A percentile compares a stretch with the other conserved stretches of the same genome.
phyloP scores from a whole-genome alignment of 2,329 filamentous ascomycete genomes.

The Mycosphaerella arachidis region DNA sequence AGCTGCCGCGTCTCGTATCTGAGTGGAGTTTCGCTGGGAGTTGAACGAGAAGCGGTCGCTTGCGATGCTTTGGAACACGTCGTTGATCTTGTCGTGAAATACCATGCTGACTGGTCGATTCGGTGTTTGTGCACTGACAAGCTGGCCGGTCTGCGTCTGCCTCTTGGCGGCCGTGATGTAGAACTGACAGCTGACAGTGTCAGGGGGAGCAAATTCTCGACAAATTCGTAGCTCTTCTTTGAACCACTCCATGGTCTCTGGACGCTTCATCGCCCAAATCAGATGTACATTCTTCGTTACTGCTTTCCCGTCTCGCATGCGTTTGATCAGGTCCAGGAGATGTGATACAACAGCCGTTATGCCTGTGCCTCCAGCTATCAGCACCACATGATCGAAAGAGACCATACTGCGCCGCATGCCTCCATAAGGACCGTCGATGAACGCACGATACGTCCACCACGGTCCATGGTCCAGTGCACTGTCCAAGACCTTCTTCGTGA shows the following conservation, averaged over 20 bases:
- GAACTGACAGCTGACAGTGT: constrained; percentile 89
- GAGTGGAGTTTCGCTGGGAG: constrained; percentile 53
- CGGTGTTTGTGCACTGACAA: constrained; percentile 50
- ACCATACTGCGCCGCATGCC: constrained; percentile 87
- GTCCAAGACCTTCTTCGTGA: constrained; percentile 79
- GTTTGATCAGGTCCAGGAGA: constrained; percentile 87
- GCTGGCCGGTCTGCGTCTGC: constrained; percentile 42
- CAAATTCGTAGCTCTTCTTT: constrained; percentile 90
- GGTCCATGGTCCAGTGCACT: constrained; percentile 80
- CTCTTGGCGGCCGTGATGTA: constrained; percentile 79
- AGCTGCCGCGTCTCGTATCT: constrained; percentile 76
- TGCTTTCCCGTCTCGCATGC: constrained; percentile 90
- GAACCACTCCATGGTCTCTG: constrained; percentile 97
- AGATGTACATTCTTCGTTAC: constrained; percentile 87
- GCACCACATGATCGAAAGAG: constrained; percentile 86
- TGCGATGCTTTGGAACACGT: constrained; percentile 80
- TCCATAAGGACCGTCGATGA: constrained; percentile 90
- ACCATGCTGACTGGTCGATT: constrained; percentile 63
- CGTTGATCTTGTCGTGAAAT: constrained; percentile 82
- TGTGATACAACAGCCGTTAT: constrained; percentile 93
- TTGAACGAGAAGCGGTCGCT: constrained; percentile 56
- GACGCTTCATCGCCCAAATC: constrained; percentile 86
- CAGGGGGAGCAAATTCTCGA: constrained; percentile 79
- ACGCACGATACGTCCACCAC: constrained; percentile 86
- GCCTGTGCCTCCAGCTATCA: constrained; percentile 90